phyloP scores from a whole-genome alignment of 805 yeast genomes.

The Gaillardinia entomophila region DNA sequence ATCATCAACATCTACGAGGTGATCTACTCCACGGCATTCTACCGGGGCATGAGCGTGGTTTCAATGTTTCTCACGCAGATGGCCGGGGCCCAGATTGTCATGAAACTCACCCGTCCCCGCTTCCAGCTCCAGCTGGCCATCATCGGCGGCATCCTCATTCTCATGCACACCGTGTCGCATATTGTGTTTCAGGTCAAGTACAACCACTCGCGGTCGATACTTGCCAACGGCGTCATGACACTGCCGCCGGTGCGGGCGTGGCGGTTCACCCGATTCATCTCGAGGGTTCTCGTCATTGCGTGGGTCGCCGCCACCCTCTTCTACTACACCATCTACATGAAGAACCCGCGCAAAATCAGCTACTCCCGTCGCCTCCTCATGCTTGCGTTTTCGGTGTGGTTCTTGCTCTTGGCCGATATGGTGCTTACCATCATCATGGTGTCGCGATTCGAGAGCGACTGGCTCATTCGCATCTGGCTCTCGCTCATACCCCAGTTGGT shows the following conservation, averaged over 20 bases:
- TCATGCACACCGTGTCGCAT: constrained; percentile 12
- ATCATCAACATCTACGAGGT: constrained; percentile 30
- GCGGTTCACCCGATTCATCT: constrained; percentile 23
- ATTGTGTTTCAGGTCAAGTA: constrained; percentile 6
- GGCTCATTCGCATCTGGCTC: constrained; percentile 47
- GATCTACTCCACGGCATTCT: constrained; percentile 15
- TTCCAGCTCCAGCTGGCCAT: constrained; percentile 21
- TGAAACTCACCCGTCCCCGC: constrained; percentile 15
- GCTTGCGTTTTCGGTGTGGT: constrained; percentile 40
- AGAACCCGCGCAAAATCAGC: constrained; percentile 33
- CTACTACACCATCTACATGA: constrained; percentile 31
- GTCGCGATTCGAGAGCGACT: constrained; percentile 19
- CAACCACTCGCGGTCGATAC: constrained; percentile 5
- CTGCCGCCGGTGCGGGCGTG: constrained; percentile 3
- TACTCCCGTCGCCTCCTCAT: constrained; percentile 44
- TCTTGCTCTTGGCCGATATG: constrained; percentile 34
- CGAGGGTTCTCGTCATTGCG: constrained; percentile 18
- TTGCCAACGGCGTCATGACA: constrained; percentile 2
- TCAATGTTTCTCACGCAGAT: constrained; percentile 40
- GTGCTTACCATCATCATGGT: constrained; percentile 18
- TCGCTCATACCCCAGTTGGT: constrained; percentile 37
- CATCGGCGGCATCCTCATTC: constrained; percentile 10
- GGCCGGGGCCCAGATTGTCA: constrained; percentile 51
- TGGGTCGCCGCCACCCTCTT: constrained; percentile 30
- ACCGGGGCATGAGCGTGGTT: constrained; percentile 35